These are phyloP conservation scores for Pestalotiopsis sp. DNA, from an alignment of 2,329 filamentous ascomycete genomes.

Conservation along the genomic window DNA sequence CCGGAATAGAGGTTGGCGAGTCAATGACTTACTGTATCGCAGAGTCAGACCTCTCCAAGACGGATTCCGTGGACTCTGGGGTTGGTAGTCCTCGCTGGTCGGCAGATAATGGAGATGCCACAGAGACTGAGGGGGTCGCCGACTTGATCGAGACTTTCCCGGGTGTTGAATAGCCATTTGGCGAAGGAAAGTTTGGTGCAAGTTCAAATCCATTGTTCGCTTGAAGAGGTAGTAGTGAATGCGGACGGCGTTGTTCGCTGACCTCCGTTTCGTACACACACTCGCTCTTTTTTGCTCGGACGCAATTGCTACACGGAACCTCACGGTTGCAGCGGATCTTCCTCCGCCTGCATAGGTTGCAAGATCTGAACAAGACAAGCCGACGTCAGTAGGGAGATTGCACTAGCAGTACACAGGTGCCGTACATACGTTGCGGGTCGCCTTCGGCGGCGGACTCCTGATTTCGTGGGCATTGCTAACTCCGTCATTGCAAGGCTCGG, in stretches of 20 bases:
- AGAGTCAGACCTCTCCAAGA: background rate
- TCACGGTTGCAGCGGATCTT: constrained; percentile 62
- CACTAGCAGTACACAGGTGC: background rate
- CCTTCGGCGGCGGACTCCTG: background rate
- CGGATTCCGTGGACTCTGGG: background rate
- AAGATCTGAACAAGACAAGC: constrained; percentile 19
- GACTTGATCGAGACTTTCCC: background rate
- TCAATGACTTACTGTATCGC: background rate
- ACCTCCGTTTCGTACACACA: constrained; percentile 44
- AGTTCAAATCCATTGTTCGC: background rate
- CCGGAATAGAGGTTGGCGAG: background rate
- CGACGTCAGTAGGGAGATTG: background rate
- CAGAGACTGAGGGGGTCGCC: background rate
- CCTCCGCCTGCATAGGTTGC: constrained; percentile 51
- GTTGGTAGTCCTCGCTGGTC: background rate
- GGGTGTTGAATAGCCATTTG: background rate
- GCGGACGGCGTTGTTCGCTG: constrained; percentile 11
- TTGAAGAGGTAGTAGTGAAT: background rate
- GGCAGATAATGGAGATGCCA: background rate
- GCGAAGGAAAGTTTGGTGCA: background rate
- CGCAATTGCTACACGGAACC: constrained; percentile 58
- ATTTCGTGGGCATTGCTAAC: background rate
- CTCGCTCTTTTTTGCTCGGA: constrained; percentile 48
- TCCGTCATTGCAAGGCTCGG: background rate
- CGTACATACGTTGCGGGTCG: constrained; percentile 6